Evolutionary conservation across 106 monocot genomes (phyloP).

Genomic region (Platanthera guangdongensis): DNA sequence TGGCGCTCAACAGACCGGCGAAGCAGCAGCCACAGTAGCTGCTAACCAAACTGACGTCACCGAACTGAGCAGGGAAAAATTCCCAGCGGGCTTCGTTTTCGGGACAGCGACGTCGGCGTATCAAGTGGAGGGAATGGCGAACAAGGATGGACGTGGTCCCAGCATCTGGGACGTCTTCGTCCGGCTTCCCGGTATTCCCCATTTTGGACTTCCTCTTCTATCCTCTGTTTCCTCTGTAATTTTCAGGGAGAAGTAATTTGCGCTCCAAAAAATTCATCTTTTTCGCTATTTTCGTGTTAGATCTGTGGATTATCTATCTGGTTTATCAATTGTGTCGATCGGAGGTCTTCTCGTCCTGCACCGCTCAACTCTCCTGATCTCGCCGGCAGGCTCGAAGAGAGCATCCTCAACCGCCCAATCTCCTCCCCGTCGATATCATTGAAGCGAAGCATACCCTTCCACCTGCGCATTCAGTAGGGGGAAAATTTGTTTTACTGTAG

Average conservation of each 20-base stretch:
- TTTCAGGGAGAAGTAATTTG: background rate
- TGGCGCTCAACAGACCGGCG: background rate
- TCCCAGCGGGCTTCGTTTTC: slow-evolving; percentile 68
- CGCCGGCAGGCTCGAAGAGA: too few relatives aligned
- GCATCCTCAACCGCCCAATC: too few relatives aligned
- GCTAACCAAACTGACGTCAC: slow-evolving; percentile 8
- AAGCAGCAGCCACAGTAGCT: background rate
- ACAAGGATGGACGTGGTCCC: slow-evolving; percentile 64
- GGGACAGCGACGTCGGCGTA: slow-evolving; percentile 87
- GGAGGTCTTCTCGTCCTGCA: too few relatives aligned
- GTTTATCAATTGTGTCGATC: too few relatives aligned
- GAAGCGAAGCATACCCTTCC: too few relatives aligned
- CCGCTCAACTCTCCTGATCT: too few relatives aligned
- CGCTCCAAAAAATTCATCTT: background rate
- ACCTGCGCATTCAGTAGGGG: too few relatives aligned
- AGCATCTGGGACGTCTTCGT: slow-evolving; percentile 77
- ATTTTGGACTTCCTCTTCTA: background rate
- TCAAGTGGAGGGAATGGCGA: slow-evolving; percentile 82
- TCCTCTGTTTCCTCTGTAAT: background rate
- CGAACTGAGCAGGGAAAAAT: slow-evolving; percentile 39
- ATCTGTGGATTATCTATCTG: background rate
- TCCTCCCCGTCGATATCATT: too few relatives aligned
- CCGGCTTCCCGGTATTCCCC: slow-evolving; percentile 36
- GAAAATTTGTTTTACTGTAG: too few relatives aligned
- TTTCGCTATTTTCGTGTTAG: background rate